Percentiles rank a stretch among this genome's conserved stretches.
phyloP scores from a whole-genome alignment of 176 grass and related monocot genomes.

The Olyra latifolia region DNA sequence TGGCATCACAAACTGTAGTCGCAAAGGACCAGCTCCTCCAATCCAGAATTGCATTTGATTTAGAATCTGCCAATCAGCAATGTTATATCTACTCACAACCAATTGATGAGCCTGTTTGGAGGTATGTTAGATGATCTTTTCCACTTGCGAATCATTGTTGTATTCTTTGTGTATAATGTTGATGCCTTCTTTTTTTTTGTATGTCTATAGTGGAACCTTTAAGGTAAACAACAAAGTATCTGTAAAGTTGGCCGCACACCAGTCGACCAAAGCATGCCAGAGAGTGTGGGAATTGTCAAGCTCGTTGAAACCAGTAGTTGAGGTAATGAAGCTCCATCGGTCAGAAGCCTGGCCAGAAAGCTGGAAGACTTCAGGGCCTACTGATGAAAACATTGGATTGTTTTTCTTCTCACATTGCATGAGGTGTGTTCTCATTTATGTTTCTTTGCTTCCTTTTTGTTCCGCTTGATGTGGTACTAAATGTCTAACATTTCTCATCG shows the following conservation, averaged over 20 bases:
- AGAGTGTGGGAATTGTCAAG: conserved; percentile 44
- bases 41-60: conserved; percentile 1
- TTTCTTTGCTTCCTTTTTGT: conserved; percentile 5
- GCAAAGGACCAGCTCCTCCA: background rate
- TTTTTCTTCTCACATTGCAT: conserved; percentile 60
- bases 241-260: conserved; percentile 48
- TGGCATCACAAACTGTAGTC: background rate
- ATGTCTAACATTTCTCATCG: conserved; percentile 13
- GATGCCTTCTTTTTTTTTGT: conserved; percentile 31
- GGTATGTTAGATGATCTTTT: conserved; percentile 20
- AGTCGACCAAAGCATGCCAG: conserved; percentile 64
- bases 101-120: conserved; percentile 46
- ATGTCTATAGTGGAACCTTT: conserved; percentile 59
- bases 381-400: conserved; percentile 59
- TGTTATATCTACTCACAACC: conserved; percentile 18
- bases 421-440: conserved; percentile 35
- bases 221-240: conserved; percentile 32
- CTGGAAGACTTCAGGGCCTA: conserved; percentile 52
- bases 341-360: conserved; percentile 63
- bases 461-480: conserved; percentile 8
- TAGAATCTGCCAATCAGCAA: conserved; percentile 3
- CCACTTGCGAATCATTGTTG: background rate
- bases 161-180: conserved; percentile 13
- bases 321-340: conserved; percentile 47
- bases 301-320: conserved; percentile 41